Base-by-base conservation (phyloP, 116 monocot genomes). In the Dioscorea cayenensis region DNA sequence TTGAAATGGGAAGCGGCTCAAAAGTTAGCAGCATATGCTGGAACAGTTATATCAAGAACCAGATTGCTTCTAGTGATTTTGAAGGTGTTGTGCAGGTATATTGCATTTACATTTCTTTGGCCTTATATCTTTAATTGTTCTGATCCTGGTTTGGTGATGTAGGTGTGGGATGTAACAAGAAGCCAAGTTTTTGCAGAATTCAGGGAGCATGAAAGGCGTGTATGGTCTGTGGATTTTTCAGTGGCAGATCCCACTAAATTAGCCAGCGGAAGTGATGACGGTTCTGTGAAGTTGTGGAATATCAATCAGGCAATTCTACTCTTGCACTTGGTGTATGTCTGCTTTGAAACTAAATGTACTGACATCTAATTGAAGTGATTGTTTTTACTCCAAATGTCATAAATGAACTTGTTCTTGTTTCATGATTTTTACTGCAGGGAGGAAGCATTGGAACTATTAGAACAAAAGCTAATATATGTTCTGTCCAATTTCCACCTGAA, bases 11-110 rank as follows among this genome's bases (percentile, higher is more conserved):
- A n/a, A 84, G 88, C 61, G 77, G 74, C 69, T 87, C 90, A 27
- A 97, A 88, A 76, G 67, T 97, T n/a, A 97, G 96, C 75, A 88
- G 79, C 83, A 71, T 97, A 66, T 97, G 90, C 65, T 97, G 96
- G 96, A 97, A 97, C 66, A 76, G 84, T 25, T 92, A 92, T 64
- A 88, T 97, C 65, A 97, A 92, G 81, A 97, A 73, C 78, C 96
- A 90, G 77, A 92, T 97, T 71, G 96, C 96, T 68, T 92, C 96
- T 27, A 97, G 96, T 80, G 96, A 97, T 51, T 97, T 97, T 68
- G 93, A 97, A 60, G 96, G 93, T 52, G 84, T 83, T 78, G 86
- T 97, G 49, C 96, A 92, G 96, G 96, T 96, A 68, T 17, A 23
- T 51, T 51, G 11, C 7, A 16, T 73, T 65, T 51, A 35, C 55